Evolutionary conservation across 148 eudicot genomes (phyloP), one percentile per base, ranked within the genome.

Genomic region (Heliosperma pusillum): DNA sequence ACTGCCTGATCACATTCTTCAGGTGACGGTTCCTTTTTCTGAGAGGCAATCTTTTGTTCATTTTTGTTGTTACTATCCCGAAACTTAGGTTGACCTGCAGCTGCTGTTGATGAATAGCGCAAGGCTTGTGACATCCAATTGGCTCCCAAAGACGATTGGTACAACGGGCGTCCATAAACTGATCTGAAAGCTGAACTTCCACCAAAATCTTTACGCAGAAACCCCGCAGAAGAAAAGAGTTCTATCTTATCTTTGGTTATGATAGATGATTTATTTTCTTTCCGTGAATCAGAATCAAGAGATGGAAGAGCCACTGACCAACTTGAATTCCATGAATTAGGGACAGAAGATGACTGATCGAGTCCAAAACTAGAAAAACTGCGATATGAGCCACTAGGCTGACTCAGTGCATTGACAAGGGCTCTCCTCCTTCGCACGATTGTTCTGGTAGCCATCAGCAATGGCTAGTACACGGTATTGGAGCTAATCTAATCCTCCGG

Each of bases 1-100:
- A 91, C 97, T 17, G 97, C 97, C 77, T 89, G 87, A 75, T 91
- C 97, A 81, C 97, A 91, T 59, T 89, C 93, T 83, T 89, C 97
- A 16, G 97, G 91, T 66, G 97, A 91, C 62, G 97, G 75, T 79
- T 89, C 97, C 81, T 89, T 91, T 65, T 72, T 81, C 75, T 79
- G 87, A 65, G 85, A 64, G 70, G 66, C 69, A 72, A 66, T 77
- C 59, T 81, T 76, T 53, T 85, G 84, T 77, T 87, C 88, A 84
- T 85, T 75, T 82, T 71, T 80, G 62, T 80, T 76, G 33, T 80
- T 62, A 60, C 59, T 70, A 26, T 76, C 33, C 36, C 58, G 80
- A 57, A 73, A 47, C 42, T 87, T 80, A 29, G 89, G 90, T 80
- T 88, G 86, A 26, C 85, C 86, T 10, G 89, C 83, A 44, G 88